phyloP scores from a whole-genome alignment of 2,329 filamentous ascomycete genomes.

The Trichoderma sp. region DNA sequence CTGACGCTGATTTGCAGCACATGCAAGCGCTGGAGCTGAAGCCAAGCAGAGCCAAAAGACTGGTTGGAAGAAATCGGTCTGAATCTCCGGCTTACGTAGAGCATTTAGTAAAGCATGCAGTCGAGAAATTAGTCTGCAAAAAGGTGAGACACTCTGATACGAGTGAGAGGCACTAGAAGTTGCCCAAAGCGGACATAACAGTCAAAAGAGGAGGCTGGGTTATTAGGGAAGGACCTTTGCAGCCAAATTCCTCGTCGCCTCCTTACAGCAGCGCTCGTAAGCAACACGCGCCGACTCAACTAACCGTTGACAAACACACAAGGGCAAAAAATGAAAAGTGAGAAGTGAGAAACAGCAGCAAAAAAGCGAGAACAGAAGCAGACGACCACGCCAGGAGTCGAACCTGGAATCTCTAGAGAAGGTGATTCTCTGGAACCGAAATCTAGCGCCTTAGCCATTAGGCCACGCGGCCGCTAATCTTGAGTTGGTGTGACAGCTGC shows the following conservation, averaged over 20 bases:
- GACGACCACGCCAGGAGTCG: constrained; percentile 40
- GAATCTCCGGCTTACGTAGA: neutral
- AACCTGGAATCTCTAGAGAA: constrained; percentile 41
- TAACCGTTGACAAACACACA: neutral
- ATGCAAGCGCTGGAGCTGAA: neutral
- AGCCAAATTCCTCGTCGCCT: neutral
- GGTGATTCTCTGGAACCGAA: constrained; percentile 30
- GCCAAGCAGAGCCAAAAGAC: neutral
- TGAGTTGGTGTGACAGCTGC: neutral
- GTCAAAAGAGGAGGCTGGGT: constrained; percentile 9
- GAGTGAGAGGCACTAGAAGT: constrained; percentile 3
- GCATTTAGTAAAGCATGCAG: neutral
- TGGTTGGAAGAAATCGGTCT: neutral
- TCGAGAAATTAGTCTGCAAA: constrained; percentile 16
- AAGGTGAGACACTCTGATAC: constrained; percentile 13
- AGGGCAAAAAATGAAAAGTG: neutral
- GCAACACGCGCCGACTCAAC: neutral
- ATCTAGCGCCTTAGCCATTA: constrained; percentile 42
- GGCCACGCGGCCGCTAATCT: constrained; percentile 36
- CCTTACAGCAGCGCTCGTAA: neutral
- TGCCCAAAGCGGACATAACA: constrained; percentile 13
- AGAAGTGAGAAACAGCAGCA: neutral
- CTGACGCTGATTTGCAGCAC: neutral
- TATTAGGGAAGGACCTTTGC: neutral
- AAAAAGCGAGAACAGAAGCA: neutral